phyloP scores from a whole-genome alignment of 352 stramenopile species.

The Aphanomyces invadans region DNA sequence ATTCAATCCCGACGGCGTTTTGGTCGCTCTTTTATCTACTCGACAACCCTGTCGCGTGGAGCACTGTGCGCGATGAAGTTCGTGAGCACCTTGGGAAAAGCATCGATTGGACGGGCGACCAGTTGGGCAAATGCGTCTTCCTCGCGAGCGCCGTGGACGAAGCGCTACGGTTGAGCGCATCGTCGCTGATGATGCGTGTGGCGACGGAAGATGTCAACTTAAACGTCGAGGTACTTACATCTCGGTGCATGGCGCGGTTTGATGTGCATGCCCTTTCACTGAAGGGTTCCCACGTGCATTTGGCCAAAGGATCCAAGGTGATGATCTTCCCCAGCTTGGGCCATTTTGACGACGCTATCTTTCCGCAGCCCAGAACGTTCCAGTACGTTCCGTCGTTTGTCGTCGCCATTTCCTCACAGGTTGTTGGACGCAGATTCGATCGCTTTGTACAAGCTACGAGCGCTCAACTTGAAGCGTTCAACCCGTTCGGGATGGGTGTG shows the following conservation, averaged over 20 bases:
- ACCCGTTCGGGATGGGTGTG: conserved; percentile 21
- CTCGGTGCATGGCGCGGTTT: not conserved
- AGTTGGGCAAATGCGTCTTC: conserved; percentile 19
- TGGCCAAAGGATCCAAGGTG: conserved; percentile 11
- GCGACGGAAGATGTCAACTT: conserved; percentile 14
- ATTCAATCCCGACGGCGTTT: conserved; percentile 22
- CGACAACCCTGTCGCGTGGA: conserved; percentile 5
- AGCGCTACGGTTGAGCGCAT: conserved; percentile 4
- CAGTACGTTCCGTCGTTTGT: conserved; percentile 15
- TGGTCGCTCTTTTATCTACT: conserved; percentile 22
- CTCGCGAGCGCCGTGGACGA: conserved; percentile 21
- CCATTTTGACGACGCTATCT: conserved; percentile 19
- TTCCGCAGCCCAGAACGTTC: conserved; percentile 10
- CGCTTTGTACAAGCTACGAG: conserved; percentile 19
- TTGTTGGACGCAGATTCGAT: conserved; percentile 25
- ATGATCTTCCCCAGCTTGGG: conserved; percentile 6
- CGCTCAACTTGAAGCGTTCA: conserved; percentile 11
- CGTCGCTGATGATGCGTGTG: conserved; percentile 13
- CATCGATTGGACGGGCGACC: conserved; percentile 3
- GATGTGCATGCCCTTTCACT: not conserved
- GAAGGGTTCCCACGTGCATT: not conserved
- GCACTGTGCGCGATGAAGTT: conserved; percentile 16
- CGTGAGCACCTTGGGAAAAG: not conserved
- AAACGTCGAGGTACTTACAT: not conserved
- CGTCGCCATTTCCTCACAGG: too few relatives aligned